Evolutionary conservation across 177 flowering plant species (phyloP).

Genomic region (Telopea speciosissima): DNA sequence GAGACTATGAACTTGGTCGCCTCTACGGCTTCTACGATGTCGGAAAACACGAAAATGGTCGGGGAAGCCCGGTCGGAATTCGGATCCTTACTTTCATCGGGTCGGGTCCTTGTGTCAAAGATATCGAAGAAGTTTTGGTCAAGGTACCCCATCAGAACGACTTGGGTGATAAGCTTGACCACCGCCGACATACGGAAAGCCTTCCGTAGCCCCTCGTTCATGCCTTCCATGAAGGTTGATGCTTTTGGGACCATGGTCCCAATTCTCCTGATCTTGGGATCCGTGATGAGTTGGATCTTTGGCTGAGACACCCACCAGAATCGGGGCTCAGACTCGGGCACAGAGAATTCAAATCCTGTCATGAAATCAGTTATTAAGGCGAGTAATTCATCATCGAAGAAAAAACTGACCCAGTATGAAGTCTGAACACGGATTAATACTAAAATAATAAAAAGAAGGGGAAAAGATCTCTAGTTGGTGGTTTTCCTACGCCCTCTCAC

Average conservation of each 20-base stretch:
- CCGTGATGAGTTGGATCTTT: slow-evolving; percentile 1
- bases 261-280: slow-evolving; percentile 1
- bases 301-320: slow-evolving; percentile 9
- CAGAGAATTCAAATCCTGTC: not conserved
- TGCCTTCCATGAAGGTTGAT: not conserved
- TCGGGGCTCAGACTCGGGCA: not conserved
- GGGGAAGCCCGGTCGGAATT: not conserved
- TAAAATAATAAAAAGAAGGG: too few species aligned
- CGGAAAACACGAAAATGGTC: slow-evolving; percentile 9
- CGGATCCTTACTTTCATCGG: not conserved
- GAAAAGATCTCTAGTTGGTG: too few species aligned
- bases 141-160: slow-evolving; percentile 5
- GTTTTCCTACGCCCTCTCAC: too few species aligned
- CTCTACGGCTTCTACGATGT: slow-evolving; percentile 14
- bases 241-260: slow-evolving; percentile 1
- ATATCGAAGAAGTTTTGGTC: slow-evolving; percentile 8
- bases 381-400: not conserved
- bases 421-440: too few species aligned
- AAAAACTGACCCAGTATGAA: too few species aligned
- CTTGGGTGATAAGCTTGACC: slow-evolving; percentile 7
- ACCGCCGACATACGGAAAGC: slow-evolving; percentile 9
- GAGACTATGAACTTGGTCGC: not conserved
- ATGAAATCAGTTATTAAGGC: not conserved
- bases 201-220: not conserved
- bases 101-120: not conserved